Evolutionary conservation across 768 basidiomycete species (phyloP), one percentile per base, ranked within the genome.

Genomic region (Candolleomyces efflorescens): DNA sequence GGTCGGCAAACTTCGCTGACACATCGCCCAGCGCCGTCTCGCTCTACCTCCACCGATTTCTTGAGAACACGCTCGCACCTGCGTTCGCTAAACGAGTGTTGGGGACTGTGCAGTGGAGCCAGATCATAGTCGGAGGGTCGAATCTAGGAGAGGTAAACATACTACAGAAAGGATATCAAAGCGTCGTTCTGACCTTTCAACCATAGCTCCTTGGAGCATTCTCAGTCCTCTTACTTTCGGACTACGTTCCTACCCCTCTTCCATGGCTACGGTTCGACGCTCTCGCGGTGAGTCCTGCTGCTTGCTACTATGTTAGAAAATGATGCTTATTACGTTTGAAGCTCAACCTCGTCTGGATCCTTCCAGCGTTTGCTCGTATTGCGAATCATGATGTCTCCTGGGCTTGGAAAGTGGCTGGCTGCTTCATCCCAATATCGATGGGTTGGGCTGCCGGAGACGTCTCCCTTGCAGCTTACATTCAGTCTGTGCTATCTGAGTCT

Each of bases 381-480:
- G 45, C 22, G 2, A 62, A 56, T 10, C 47, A 60, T 7, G 63
- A 69, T 44, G 70, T 70, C 11, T 48, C 50, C 20, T 70, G 69
- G 70, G 68, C 71, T 13, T 72, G 71, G 70, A 69, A 62, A 41
- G 38, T 71, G 36, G 71, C 68, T 38, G 70, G 63, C 12, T 66
- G 65, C 51, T 72, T 69, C 59, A 64, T 71, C 49, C 71, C 71
- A 10, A 68, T 72, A 32, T 72, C 71, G 20, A 65, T 66, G 65
- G 71, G 71, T 17, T 72, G 71, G 71, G 70, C 70, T 12, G 71
- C 71, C 49, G 71, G 71, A 27, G 71, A 72, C 57, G 71, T 71
- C n/a, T 72, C 71, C 1, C 62, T 72, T 26, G 70, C 71, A 26
- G 71, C 71, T 32, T 72, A 70, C 58, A 72, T 72, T 23, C 70